Conservation (phyloP, 768 basidiomycete species). For the Boletus eberwhitei region DNA sequence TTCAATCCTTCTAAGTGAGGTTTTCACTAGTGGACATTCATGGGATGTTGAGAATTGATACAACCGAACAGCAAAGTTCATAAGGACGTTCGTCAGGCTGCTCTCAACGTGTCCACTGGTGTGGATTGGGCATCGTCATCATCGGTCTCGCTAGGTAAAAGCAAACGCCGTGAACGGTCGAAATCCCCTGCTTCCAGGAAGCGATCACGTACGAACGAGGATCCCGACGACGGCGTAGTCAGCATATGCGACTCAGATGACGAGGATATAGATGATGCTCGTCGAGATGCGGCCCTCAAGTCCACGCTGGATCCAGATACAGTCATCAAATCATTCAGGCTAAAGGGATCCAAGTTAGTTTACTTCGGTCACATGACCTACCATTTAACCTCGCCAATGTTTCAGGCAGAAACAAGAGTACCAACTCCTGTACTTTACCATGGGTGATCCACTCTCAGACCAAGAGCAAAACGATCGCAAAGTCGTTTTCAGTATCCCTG, state of each 20-base stretch:
- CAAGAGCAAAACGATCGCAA: conserved; percentile 47
- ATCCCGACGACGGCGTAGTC: conserved; percentile 28
- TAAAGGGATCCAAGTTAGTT: conserved; percentile 44
- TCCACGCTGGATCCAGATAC: conserved; percentile 28
- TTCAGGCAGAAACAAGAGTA: conserved; percentile 49
- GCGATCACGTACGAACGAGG: conserved; percentile 20
- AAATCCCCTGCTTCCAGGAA: conserved; percentile 25
- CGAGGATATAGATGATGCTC: neutral
- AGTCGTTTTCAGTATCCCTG: conserved; percentile 50
- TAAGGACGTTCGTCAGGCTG: conserved; percentile 20
- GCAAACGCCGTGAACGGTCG: conserved; percentile 24
- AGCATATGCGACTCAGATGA: conserved; percentile 21
- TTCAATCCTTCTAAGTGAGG: conserved; percentile 75
- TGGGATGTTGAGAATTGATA: neutral
- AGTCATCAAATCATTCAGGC: conserved; percentile 47
- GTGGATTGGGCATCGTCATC: conserved; percentile 12
- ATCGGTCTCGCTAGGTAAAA: conserved; percentile 6
- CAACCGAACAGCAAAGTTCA: conserved; percentile 9
- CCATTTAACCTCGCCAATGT: neutral
- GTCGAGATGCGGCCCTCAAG: neutral
- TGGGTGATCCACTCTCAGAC: conserved; percentile 58
- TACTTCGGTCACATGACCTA: neutral
- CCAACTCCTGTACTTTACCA: conserved; percentile 82
- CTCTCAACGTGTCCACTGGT: conserved; percentile 8
- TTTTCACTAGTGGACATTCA: conserved; percentile 3